phyloP scores from a whole-genome alignment of 2,329 filamentous ascomycete genomes.

The Davidsoniella eucalypti region DNA sequence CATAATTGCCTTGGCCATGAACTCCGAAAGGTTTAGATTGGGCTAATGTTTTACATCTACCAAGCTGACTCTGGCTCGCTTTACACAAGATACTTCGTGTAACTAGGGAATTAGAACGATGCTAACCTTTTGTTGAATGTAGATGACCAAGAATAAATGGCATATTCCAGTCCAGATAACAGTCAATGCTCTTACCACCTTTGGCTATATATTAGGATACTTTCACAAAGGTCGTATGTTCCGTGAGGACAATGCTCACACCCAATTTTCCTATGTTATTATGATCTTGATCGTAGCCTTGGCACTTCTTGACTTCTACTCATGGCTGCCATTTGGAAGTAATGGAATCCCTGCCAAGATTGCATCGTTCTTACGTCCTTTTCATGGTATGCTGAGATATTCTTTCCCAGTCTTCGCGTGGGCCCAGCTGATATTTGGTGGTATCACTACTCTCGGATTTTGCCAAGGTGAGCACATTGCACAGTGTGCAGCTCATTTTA shows the following conservation, averaged over 20 bases:
- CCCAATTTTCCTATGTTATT: conserved; percentile 60
- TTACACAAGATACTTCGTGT: no score
- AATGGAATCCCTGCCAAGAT: conserved; percentile 68
- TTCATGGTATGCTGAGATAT: conserved; percentile 73
- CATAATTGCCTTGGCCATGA: no score
- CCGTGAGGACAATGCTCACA: conserved; percentile 56
- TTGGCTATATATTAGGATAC: conserved; percentile 86
- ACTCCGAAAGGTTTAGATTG: no score
- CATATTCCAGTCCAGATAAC: conserved; percentile 77
- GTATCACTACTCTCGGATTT: conserved; percentile 81
- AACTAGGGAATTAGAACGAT: no score
- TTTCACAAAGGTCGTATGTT: conserved; percentile 82
- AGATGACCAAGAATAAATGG: conserved; percentile 84
- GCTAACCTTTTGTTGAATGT: conserved; percentile 5
- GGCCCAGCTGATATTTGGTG: conserved; percentile 92
- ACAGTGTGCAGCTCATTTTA: conserved; percentile 92
- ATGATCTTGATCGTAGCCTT: conserved; percentile 68
- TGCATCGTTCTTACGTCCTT: conserved; percentile 51
- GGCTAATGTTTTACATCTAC: no score
- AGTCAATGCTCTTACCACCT: conserved; percentile 56
- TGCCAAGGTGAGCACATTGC: conserved; percentile 82
- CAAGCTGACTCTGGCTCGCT: no score
- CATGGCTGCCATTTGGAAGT: conserved; percentile 68
- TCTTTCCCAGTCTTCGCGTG: conserved; percentile 72
- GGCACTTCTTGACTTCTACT: conserved; percentile 65